Conservation (phyloP, 768 basidiomycete species). For the Hygrophorus russula region DNA sequence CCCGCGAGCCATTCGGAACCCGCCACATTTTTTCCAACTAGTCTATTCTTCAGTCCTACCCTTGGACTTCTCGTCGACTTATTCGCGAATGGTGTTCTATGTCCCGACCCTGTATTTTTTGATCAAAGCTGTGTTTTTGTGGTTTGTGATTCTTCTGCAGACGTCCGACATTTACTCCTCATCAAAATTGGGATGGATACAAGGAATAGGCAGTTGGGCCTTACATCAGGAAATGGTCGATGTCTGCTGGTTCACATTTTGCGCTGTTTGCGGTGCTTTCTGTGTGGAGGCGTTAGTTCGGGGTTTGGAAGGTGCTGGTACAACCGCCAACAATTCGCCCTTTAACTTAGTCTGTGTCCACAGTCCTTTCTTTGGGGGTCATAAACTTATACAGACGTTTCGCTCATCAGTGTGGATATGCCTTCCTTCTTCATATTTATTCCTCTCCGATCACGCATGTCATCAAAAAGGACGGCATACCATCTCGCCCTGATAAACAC, state of each 20-base stretch:
- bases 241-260: slow-evolving; percentile 68
- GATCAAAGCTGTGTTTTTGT: slow-evolving; percentile 42
- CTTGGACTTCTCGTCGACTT: slow-evolving; percentile 47
- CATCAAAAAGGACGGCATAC: slow-evolving; percentile 28
- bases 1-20: neutral
- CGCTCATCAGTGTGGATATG: slow-evolving; percentile 54
- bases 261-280: slow-evolving; percentile 53
- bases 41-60: slow-evolving; percentile 41
- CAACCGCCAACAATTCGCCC: slow-evolving; percentile 36
- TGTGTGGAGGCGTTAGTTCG: slow-evolving; percentile 56
- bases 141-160: slow-evolving; percentile 50
- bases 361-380: neutral
- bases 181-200: slow-evolving; percentile 15
- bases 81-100: slow-evolving; percentile 48
- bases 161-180: slow-evolving; percentile 23
- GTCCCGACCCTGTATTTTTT: slow-evolving; percentile 55
- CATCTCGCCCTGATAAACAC: slow-evolving; percentile 62
- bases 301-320: slow-evolving; percentile 53
- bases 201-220: slow-evolving; percentile 32
- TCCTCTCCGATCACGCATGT: slow-evolving; percentile 52
- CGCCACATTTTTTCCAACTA: slow-evolving; percentile 12
- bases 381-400: slow-evolving; percentile 3
- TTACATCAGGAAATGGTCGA: slow-evolving; percentile 41
- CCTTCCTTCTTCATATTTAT: slow-evolving; percentile 67
- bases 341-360: slow-evolving; percentile 58